phyloP scores from a whole-genome alignment of 2,329 filamentous ascomycete genomes.

The Alternaria novae-zelandiae region DNA sequence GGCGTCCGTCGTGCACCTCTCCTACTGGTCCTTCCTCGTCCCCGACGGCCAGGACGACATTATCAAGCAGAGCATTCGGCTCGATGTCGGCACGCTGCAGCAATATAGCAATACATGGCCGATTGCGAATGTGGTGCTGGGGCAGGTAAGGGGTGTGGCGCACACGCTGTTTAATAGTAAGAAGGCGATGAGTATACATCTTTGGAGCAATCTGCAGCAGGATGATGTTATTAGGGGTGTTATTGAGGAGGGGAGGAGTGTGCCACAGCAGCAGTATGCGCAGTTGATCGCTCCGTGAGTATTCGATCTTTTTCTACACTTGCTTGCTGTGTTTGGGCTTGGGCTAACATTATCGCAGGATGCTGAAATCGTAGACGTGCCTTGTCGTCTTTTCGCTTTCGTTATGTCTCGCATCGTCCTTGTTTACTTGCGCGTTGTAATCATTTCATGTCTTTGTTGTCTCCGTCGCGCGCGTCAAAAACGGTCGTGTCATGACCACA shows the following conservation, averaged over 20 bases:
- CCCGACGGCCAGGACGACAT: constrained; percentile 65
- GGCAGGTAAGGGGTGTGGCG: constrained; percentile 79
- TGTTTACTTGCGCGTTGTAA: not conserved
- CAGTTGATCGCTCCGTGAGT: constrained; percentile 47
- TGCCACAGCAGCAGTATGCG: constrained; percentile 44
- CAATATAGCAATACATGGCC: constrained; percentile 73
- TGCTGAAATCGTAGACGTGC: constrained; percentile 39
- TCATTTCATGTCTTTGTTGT: not conserved
- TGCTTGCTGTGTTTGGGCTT: not conserved
- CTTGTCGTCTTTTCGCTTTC: not conserved
- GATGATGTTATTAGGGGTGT: constrained; percentile 43
- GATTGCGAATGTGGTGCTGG: constrained; percentile 71
- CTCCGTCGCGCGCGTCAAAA: not conserved
- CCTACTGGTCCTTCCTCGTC: constrained; percentile 70
- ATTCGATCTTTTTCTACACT: too few species aligned
- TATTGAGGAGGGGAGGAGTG: constrained; percentile 41
- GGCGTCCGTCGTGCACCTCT: constrained; percentile 56
- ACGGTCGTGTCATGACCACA: not conserved
- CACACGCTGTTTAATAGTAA: constrained; percentile 67
- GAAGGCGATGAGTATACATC: constrained; percentile 50
- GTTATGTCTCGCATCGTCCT: not conserved
- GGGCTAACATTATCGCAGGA: constrained; percentile 19
- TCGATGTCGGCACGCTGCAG: constrained; percentile 79
- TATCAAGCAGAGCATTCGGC: constrained; percentile 75
- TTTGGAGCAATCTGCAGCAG: constrained; percentile 46